phyloP scores from a whole-genome alignment of 768 basidiomycete species.

The Rhizopogon vinicolor region DNA sequence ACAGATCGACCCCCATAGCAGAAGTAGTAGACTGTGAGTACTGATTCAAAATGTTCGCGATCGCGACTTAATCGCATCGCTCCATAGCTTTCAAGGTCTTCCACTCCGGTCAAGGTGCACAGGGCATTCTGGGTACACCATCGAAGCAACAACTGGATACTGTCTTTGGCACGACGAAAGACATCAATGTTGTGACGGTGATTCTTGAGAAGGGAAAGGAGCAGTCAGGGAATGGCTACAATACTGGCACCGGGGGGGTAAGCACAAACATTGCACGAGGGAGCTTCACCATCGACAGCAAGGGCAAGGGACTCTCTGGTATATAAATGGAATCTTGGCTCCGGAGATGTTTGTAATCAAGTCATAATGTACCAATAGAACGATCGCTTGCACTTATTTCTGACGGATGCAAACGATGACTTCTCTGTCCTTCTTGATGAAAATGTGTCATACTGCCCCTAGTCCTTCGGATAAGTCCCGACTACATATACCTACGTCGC shows the following conservation, averaged over 20 bases:
- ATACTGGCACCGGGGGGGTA: slow-evolving; percentile 8
- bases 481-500: no score
- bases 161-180: slow-evolving; percentile 60
- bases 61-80: neutral
- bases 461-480: no score
- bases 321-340: slow-evolving; percentile 18
- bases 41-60: neutral
- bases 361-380: slow-evolving; percentile 15
- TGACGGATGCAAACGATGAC: neutral
- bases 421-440: slow-evolving; percentile 1
- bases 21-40: slow-evolving; percentile 78
- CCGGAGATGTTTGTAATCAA: neutral
- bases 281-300: slow-evolving; percentile 34
- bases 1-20: slow-evolving; percentile 64
- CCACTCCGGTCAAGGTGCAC: slow-evolving; percentile 66
- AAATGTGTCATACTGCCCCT: no score
- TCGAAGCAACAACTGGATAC: slow-evolving; percentile 85
- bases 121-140: slow-evolving; percentile 68
- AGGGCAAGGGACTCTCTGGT: slow-evolving; percentile 33
- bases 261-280: slow-evolving; percentile 23
- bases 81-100: slow-evolving; percentile 65
- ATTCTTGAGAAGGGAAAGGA: slow-evolving; percentile 64
- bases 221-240: slow-evolving; percentile 47
- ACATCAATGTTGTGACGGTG: slow-evolving; percentile 53
- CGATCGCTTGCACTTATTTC: neutral